These are phyloP conservation scores for Ogataea zsoltii DNA, from an alignment of 805 yeast species.

Conservation along the genomic window DNA sequence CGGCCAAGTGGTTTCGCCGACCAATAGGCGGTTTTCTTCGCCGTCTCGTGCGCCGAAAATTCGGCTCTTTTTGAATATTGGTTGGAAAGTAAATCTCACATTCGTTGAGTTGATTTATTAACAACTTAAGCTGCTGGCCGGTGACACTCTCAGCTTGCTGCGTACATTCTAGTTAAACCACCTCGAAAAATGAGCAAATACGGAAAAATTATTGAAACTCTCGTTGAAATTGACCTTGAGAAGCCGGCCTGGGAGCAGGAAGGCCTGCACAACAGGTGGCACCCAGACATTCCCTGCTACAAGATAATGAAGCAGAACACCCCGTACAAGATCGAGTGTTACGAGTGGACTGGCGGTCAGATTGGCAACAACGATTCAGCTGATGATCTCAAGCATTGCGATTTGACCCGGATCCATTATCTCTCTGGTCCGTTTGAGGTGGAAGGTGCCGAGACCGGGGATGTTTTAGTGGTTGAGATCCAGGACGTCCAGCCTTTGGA, in stretches of 20 bases:
- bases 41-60: background rate
- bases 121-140: too few species aligned
- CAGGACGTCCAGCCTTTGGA: slow-evolving; percentile 54
- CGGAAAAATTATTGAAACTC: slow-evolving; percentile 37
- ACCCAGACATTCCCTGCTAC: slow-evolving; percentile 49
- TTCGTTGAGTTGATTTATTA: too few species aligned
- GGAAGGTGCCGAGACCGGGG: slow-evolving; percentile 48
- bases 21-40: too few species aligned
- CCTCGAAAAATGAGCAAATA: slow-evolving; percentile 9
- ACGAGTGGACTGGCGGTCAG: slow-evolving; percentile 59
- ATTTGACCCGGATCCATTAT: slow-evolving; percentile 47
- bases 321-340: slow-evolving; percentile 48
- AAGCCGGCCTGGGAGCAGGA: slow-evolving; percentile 48
- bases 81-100: too few species aligned
- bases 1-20: too few species aligned
- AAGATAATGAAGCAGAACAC: slow-evolving; percentile 43
- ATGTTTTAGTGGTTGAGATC: slow-evolving; percentile 49
- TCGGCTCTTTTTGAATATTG: too few species aligned
- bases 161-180: too few species aligned
- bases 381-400: slow-evolving; percentile 47
- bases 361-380: slow-evolving; percentile 47
- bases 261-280: slow-evolving; percentile 54
- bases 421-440: slow-evolving; percentile 50
- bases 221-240: slow-evolving; percentile 42
- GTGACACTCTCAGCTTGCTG: too few species aligned